These are phyloP conservation scores for Fusarium gaditjirri DNA, from an alignment of 2,329 filamentous ascomycete species.

Conservation along the genomic window DNA sequence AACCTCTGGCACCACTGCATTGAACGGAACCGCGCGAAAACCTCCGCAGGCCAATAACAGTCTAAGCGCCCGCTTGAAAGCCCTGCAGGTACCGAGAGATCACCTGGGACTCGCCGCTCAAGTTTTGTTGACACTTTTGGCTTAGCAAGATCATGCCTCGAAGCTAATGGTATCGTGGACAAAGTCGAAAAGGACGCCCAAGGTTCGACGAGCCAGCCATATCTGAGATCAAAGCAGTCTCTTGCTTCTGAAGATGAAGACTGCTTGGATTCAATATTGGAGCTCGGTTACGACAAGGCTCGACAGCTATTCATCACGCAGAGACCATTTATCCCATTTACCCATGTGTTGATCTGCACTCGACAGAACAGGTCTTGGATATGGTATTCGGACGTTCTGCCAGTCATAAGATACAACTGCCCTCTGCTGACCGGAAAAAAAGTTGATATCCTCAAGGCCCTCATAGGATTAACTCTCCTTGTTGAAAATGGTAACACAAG, in stretches of 20 bases:
- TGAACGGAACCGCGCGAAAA: rapidly evolving
- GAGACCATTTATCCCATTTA: background rate
- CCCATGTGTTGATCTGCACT: background rate
- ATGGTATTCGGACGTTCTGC: background rate
- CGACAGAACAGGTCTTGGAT: background rate
- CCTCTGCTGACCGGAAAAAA: too few species aligned
- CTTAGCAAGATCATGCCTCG: background rate
- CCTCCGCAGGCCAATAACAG: rapidly evolving
- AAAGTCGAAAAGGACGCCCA: background rate
- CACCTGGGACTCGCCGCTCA: background rate
- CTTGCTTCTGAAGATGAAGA: background rate
- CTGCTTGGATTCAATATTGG: background rate
- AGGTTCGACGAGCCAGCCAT: background rate
- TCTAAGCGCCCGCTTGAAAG: background rate
- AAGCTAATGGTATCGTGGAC: background rate
- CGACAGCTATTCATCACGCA: rapidly evolving
- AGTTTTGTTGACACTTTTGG: background rate
- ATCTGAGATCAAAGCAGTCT: rapidly evolving
- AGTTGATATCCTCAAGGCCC: background rate
- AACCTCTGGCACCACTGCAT: rapidly evolving
- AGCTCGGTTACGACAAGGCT: rapidly evolving
- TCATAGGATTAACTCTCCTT: rapidly evolving
- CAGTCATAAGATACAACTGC: background rate
- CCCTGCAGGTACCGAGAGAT: background rate
- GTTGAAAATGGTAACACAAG: rapidly evolving